A percentile compares a stretch with the other conserved stretches of the same genome.
Conservation (phyloP, 345 rosid species). For the Salix brachista region DNA sequence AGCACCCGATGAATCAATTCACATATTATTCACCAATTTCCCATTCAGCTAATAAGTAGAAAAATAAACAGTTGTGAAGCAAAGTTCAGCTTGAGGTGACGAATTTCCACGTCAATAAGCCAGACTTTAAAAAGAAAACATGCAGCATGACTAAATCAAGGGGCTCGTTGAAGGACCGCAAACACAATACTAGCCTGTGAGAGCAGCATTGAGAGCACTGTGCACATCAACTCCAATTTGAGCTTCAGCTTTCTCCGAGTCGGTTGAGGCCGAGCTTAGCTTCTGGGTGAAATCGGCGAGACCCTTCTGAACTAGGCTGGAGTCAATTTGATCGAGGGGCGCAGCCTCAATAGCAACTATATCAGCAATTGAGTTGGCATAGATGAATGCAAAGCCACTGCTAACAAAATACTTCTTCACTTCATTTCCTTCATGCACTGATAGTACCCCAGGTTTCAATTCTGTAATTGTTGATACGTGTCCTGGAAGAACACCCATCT, state of each 20-base stretch:
- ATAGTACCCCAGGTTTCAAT: constrained; percentile 73
- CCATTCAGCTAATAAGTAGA: background rate
- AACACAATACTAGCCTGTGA: constrained; percentile 17
- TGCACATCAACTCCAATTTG: constrained; percentile 72
- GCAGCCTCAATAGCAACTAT: constrained; percentile 65
- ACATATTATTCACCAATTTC: background rate
- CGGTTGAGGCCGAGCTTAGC: constrained; percentile 63
- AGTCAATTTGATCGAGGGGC: constrained; percentile 57
- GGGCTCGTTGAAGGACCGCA: background rate
- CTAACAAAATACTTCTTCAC: constrained; percentile 65
- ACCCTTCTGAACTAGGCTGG: constrained; percentile 69
- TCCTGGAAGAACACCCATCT: constrained; percentile 88
- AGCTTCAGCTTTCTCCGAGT: constrained; percentile 74
- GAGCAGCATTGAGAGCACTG: constrained; percentile 66
- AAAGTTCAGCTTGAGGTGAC: background rate
- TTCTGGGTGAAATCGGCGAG: constrained; percentile 66
- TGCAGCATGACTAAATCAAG: background rate
- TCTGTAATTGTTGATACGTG: constrained; percentile 76
- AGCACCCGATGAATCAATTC: background rate
- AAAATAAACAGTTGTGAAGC: background rate
- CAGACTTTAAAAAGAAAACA: background rate
- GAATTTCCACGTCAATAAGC: background rate
- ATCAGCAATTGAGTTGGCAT: constrained; percentile 70
- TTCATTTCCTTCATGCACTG: constrained; percentile 76
- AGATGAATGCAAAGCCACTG: constrained; percentile 78